Percentiles rank a stretch among this genome's conserved stretches.
Conservation (phyloP, 2,329 filamentous ascomycete species). For the Ceratocystis papillata region DNA sequence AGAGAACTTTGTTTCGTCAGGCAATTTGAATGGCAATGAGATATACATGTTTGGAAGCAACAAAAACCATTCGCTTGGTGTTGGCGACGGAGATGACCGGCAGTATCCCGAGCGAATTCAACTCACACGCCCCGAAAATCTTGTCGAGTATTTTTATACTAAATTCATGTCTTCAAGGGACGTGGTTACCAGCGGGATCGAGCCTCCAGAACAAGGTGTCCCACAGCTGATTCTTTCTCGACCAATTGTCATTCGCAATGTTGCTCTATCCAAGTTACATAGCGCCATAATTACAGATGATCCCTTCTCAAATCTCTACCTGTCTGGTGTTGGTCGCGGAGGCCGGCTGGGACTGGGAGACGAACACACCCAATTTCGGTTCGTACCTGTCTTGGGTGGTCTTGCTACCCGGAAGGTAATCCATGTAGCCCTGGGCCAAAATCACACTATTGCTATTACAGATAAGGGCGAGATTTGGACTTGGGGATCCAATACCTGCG, state of each 20-base stretch:
- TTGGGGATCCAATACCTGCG: slow-evolving; percentile 81
- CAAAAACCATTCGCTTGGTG: slow-evolving; percentile 82
- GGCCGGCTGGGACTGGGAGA: slow-evolving; percentile 82
- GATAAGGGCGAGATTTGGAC: slow-evolving; percentile 85
- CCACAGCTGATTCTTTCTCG: slow-evolving; percentile 62
- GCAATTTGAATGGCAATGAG: slow-evolving; percentile 55
- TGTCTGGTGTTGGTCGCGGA: slow-evolving; percentile 84
- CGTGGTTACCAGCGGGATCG: background rate
- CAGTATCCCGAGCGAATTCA: slow-evolving; percentile 81
- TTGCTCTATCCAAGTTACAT: slow-evolving; percentile 82
- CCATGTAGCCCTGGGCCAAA: slow-evolving; percentile 76
- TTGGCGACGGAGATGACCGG: slow-evolving; percentile 91
- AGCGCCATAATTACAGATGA: slow-evolving; percentile 82
- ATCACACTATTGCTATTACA: slow-evolving; percentile 78
- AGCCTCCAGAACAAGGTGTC: slow-evolving; percentile 41
- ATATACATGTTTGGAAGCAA: slow-evolving; percentile 93
- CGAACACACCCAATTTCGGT: slow-evolving; percentile 79
- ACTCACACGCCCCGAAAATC: slow-evolving; percentile 63
- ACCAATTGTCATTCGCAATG: slow-evolving; percentile 66
- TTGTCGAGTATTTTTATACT: slow-evolving; percentile 61
- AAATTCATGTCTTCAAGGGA: slow-evolving; percentile 40
- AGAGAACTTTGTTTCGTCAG: background rate
- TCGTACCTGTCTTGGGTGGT: slow-evolving; percentile 68
- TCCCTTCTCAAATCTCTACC: slow-evolving; percentile 77
- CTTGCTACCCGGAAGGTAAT: slow-evolving; percentile 63